Evolutionary conservation across 345 rosid genomes (phyloP).

Genomic region (Atalantia buxifolia): DNA sequence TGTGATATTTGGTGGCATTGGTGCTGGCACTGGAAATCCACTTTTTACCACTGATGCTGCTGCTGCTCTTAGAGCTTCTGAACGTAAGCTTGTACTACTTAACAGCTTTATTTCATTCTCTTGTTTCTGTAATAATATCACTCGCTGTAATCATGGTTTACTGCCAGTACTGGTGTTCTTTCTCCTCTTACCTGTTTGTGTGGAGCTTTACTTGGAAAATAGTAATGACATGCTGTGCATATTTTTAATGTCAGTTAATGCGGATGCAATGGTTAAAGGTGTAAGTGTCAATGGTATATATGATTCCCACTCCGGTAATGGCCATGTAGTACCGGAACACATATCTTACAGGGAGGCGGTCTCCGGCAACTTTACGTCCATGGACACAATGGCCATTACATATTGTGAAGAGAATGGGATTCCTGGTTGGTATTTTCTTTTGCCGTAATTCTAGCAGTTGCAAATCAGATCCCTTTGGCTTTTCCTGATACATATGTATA

Average conservation of each 20-base stretch:
- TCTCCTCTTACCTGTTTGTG: background rate
- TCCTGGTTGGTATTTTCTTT: conserved; percentile 33
- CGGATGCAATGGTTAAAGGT: conserved; percentile 44
- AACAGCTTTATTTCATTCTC: background rate
- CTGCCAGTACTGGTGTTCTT: background rate
- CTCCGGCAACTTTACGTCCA: conserved; percentile 25
- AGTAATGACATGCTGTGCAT: background rate
- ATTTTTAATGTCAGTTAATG: conserved; percentile 33
- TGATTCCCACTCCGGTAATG: conserved; percentile 28
- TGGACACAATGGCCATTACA: conserved; percentile 43
- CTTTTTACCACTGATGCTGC: conserved; percentile 47
- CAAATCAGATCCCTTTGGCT: background rate
- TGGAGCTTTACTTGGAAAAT: background rate
- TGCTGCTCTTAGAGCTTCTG: conserved; percentile 49
- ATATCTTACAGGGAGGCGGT: conserved; percentile 36
- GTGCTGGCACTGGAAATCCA: conserved; percentile 45
- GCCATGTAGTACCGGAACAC: conserved; percentile 28
- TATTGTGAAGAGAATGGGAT: conserved; percentile 48
- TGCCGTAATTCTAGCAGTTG: background rate
- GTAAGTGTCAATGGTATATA: conserved; percentile 31
- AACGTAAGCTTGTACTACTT: conserved; percentile 22
- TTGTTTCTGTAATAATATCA: background rate
- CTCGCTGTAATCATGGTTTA: too few relatives aligned
- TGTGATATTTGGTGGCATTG: conserved; percentile 50
- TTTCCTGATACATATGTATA: background rate